Evolutionary conservation across 805 yeast species (phyloP), one percentile per base, ranked within the genome.

Genomic region (Wickerhamomyces kurtzmanii): DNA sequence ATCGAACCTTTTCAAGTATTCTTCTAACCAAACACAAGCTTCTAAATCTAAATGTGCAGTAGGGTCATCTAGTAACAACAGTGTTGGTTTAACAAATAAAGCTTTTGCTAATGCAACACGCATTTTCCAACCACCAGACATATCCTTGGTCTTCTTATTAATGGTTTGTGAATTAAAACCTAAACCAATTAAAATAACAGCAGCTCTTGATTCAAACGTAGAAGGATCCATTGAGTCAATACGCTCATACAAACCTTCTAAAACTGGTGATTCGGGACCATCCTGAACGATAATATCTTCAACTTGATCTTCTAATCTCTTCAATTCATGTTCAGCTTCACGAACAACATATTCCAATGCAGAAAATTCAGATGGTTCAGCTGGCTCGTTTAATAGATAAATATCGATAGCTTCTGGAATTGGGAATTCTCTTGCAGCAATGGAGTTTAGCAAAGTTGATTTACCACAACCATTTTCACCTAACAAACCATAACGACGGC

Each of bases 51-150:
- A 83, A 64, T 91, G 98, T 30, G 98, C 98, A 42, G 98, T 91
- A 49, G 98, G 98, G 61, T 91, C 98, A 67, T 91, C 98, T 57
- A 91, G 75, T 47, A 91, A 65, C 51, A 91, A 68, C 45, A 91
- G 64, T 28, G 97, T 87, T 53, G 98, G 98, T 68, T 91, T 89
- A 43, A 91, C 97, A 68, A 91, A 91, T 46, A 91, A 70, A 17
- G 98, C 98, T 63, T 91, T 91, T 36, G 96, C 95, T 38, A 91
- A 69, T 24, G 98, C 97, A 37, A 91, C 98, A 66, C 98, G 85
- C 98, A 91, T 91, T 69, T 86, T 86, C 98, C 98, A 91, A 57
- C 98, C 98, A 74, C 98, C 98, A 53, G 96, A 85, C 98, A 91
- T 91, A 54, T 91, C 97, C 62, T 85, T 87, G 49, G 98, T 91